Conservation (phyloP, 2,329 filamentous ascomycete species). For the Botrytis aclada region DNA sequence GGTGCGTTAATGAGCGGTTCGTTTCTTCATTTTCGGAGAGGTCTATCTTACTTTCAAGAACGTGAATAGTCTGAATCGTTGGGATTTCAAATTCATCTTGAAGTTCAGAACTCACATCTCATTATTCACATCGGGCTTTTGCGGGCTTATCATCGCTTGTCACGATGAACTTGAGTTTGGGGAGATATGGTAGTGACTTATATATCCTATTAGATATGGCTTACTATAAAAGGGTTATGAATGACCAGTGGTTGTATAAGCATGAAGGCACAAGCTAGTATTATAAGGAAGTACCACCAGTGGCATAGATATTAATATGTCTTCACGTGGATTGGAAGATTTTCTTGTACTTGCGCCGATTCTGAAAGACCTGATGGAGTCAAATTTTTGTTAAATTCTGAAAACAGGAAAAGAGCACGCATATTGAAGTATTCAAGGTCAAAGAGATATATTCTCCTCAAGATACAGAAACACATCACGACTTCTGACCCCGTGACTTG, state of each 20-base stretch:
- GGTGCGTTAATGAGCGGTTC: neutral
- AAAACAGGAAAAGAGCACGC: rapidly evolving
- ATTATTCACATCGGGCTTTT: rapidly evolving
- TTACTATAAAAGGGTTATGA: neutral
- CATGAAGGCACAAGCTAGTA: too few relatives aligned
- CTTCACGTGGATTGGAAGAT: too few relatives aligned
- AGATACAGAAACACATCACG: too few relatives aligned
- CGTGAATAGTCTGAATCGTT: neutral
- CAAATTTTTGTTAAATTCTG: neutral
- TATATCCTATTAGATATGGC: rapidly evolving
- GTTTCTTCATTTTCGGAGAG: neutral
- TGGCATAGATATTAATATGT: too few relatives aligned
- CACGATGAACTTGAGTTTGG: neutral
- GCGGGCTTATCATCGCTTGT: neutral
- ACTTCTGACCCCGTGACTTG: too few relatives aligned
- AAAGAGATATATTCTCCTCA: neutral
- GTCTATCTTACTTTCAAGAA: neutral
- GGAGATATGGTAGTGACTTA: neutral
- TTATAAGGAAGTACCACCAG: too few relatives aligned
- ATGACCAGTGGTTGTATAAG: too few relatives aligned
- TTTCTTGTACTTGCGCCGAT: too few relatives aligned
- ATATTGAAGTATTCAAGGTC: too few relatives aligned
- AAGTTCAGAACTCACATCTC: neutral
- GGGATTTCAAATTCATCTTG: neutral
- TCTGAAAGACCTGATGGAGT: neutral